These are phyloP conservation scores for Patellaria atrata DNA, from an alignment of 495 filamentous ascomycete genomes.

Conservation along the genomic window DNA sequence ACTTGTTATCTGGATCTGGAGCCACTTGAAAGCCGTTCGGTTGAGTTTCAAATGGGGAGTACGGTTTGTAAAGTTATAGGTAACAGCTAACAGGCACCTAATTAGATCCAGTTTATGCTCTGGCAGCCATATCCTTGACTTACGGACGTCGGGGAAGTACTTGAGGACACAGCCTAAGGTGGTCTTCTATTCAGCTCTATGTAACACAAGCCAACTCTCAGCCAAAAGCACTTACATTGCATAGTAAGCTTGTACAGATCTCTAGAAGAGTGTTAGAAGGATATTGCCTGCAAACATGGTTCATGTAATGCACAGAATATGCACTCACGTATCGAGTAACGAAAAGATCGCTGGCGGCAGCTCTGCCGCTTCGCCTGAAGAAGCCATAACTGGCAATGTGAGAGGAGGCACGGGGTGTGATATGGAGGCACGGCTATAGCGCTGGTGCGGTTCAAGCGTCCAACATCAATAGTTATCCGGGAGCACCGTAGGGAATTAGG, in stretches of 20 bases:
- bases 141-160: constrained; percentile 69
- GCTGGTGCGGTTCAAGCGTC: too few species aligned
- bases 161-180: constrained; percentile 59
- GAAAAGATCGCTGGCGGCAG: constrained; percentile 65
- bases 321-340: constrained; percentile 64
- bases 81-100: constrained; percentile 36
- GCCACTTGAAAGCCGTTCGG: constrained; percentile 70
- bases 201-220: neutral
- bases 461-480: too few species aligned
- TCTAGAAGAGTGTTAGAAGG: constrained; percentile 7
- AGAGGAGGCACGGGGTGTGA: too few species aligned
- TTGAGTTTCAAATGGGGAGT: constrained; percentile 87
- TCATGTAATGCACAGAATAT: neutral
- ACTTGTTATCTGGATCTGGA: constrained; percentile 69
- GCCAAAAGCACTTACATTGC: constrained; percentile 43
- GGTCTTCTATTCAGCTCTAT: neutral
- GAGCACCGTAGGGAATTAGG: too few species aligned
- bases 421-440: too few species aligned
- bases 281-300: neutral
- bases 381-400: too few species aligned
- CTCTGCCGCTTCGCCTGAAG: too few species aligned
- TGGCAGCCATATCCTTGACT: constrained; percentile 17
- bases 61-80: constrained; percentile 87
- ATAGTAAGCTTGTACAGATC: constrained; percentile 98
- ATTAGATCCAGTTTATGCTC: neutral